Evolutionary conservation across 2,329 filamentous ascomycete genomes (phyloP).

Genomic region (Cadophora gregata): DNA sequence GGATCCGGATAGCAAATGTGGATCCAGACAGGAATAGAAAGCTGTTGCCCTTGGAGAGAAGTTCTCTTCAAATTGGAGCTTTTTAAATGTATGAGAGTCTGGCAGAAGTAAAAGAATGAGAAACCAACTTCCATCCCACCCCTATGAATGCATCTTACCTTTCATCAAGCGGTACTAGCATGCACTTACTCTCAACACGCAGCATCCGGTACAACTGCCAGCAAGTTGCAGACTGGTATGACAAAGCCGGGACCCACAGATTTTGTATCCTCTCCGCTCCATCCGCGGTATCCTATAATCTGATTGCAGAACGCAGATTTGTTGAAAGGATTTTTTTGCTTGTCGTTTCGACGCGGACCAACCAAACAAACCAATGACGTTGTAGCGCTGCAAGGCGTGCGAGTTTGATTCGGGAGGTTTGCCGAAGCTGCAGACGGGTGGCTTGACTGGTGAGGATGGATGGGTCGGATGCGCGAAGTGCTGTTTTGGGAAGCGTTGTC

Average conservation of each 20-base stretch:
- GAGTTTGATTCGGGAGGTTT: conserved; percentile 1
- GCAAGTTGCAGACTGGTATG: background rate
- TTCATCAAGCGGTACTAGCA: background rate
- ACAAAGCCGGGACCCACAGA: background rate
- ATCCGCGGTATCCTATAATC: conserved; percentile 11
- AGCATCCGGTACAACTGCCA: background rate
- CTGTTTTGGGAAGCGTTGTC: conserved; percentile 2
- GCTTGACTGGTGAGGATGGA: background rate
- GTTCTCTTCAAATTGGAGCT: background rate
- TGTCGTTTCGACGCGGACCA: background rate
- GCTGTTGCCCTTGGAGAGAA: background rate
- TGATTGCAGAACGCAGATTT: conserved; percentile 4
- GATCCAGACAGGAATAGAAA: conserved; percentile 5
- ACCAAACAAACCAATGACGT: conserved; percentile 7
- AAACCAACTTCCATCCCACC: background rate
- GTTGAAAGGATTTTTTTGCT: background rate
- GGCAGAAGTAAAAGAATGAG: background rate
- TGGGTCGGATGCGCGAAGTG: background rate
- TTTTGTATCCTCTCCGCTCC: background rate
- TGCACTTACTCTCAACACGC: background rate
- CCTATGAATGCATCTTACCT: background rate
- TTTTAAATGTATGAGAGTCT: background rate
- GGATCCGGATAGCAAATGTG: background rate
- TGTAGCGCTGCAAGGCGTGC: background rate
- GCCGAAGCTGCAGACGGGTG: background rate